Evolutionary conservation across 768 basidiomycete genomes (phyloP).

Genomic region (Chalciporus piperatus): DNA sequence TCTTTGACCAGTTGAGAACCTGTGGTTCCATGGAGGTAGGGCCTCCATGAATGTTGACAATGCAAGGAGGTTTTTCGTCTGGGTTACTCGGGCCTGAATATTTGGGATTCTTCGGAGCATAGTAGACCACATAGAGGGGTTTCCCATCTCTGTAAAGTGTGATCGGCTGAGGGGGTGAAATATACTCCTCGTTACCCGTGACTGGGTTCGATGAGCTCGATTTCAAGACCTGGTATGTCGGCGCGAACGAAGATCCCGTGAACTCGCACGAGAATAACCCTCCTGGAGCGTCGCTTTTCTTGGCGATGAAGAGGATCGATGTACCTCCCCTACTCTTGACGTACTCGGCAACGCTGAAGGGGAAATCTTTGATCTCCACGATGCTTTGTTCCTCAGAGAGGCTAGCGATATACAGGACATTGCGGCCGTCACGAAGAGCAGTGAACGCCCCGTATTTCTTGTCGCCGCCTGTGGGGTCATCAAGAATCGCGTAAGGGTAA

Average conservation of each 20-base stretch:
- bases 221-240: conserved; percentile 21
- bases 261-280: conserved; percentile 31
- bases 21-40: conserved; percentile 53
- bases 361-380: conserved; percentile 28
- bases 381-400: conserved; percentile 24
- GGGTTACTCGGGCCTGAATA: conserved; percentile 46
- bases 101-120: conserved; percentile 62
- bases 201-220: conserved; percentile 21
- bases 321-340: conserved; percentile 24
- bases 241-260: conserved; percentile 19
- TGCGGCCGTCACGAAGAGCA: conserved; percentile 34
- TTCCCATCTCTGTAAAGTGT: conserved; percentile 37
- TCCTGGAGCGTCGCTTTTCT: conserved; percentile 30
- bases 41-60: conserved; percentile 68
- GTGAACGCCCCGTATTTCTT: conserved; percentile 26
- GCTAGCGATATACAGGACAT: conserved; percentile 32
- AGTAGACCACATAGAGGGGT: conserved; percentile 61
- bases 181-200: conserved; percentile 20
- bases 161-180: conserved; percentile 51
- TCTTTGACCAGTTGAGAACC: conserved; percentile 49
- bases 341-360: conserved; percentile 30
- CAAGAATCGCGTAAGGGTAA: conserved; percentile 46
- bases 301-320: conserved; percentile 34
- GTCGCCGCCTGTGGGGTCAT: conserved; percentile 24
- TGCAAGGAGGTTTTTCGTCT: conserved; percentile 64